Conservation (phyloP, 176 grass and related monocot genomes). For the Oryza meyeriana region DNA sequence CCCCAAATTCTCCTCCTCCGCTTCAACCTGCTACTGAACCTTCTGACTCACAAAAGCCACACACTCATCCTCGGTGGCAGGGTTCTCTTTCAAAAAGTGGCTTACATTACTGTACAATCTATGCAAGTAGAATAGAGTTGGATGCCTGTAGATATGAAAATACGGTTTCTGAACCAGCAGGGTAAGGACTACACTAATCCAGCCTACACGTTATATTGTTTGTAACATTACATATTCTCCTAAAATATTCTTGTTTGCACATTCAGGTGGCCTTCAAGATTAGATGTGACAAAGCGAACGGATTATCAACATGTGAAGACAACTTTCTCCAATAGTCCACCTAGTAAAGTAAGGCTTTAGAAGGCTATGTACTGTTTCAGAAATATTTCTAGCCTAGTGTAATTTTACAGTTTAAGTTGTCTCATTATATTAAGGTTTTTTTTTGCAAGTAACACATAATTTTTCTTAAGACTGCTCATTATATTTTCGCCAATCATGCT, state of each 20-base stretch:
- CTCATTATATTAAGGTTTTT: background rate
- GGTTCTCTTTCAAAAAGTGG: conserved; percentile 91
- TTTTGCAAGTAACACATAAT: background rate
- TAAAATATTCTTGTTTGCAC: conserved; percentile 22
- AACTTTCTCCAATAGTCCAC: conserved; percentile 67
- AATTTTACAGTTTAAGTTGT: conserved; percentile 8
- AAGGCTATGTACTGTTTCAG: conserved; percentile 9
- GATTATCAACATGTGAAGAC: conserved; percentile 80
- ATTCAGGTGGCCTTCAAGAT: conserved; percentile 77
- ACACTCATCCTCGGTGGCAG: conserved; percentile 59
- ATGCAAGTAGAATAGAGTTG: conserved; percentile 74
- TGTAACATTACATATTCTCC: background rate
- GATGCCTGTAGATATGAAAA: conserved; percentile 76
- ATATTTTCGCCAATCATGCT: conserved; percentile 2
- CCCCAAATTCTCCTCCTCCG: conserved; percentile 65
- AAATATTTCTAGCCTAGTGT: conserved; percentile 22
- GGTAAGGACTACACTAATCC: conserved; percentile 53
- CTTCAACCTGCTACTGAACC: conserved; percentile 33
- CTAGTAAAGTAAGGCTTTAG: conserved; percentile 69
- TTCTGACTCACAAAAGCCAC: conserved; percentile 38
- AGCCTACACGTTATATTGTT: conserved; percentile 5
- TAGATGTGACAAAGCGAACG: conserved; percentile 92
- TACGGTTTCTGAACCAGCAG: conserved; percentile 69
- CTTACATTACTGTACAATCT: conserved; percentile 79
- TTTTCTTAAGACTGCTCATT: background rate